These are phyloP conservation scores for Drechslera avenae DNA, from an alignment of 2,329 filamentous ascomycete genomes.

Conservation along the genomic window DNA sequence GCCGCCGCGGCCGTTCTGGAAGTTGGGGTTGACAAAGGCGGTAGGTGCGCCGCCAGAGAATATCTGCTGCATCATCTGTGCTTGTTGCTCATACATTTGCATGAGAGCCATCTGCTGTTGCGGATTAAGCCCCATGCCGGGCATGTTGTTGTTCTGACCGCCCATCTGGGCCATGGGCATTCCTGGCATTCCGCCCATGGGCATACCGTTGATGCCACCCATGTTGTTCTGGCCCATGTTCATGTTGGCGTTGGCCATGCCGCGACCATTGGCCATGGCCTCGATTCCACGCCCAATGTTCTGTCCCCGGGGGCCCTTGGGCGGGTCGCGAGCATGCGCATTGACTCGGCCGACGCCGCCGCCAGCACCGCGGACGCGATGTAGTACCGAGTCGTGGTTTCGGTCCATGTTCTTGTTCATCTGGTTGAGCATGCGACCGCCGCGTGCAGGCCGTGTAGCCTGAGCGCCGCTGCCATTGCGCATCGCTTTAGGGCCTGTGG, in stretches of 20 bases:
- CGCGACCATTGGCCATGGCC: conserved; percentile 49
- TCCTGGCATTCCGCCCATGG: conserved; percentile 37
- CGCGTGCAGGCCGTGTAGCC: conserved; percentile 52
- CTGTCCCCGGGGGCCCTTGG: conserved; percentile 70
- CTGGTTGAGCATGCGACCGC: conserved; percentile 82
- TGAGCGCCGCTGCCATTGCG: conserved; percentile 65
- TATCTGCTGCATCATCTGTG: conserved; percentile 58
- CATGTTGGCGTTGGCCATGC: conserved; percentile 40
- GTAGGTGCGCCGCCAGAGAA: conserved; percentile 51
- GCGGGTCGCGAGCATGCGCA: conserved; percentile 70
- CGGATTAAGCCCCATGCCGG: conserved; percentile 61
- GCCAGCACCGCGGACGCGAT: conserved; percentile 75
- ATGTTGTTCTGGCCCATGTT: conserved; percentile 40
- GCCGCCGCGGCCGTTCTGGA: conserved; percentile 49
- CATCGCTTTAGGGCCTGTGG: conserved; percentile 95
- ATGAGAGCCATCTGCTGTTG: conserved; percentile 76
- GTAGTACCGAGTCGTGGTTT: conserved; percentile 73
- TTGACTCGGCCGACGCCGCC: conserved; percentile 81
- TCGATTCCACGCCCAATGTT: conserved; percentile 42
- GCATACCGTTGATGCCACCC: conserved; percentile 50
- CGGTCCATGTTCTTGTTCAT: conserved; percentile 84
- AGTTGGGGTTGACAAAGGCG: conserved; percentile 60
- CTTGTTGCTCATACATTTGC: conserved; percentile 83
- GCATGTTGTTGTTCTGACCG: conserved; percentile 53
- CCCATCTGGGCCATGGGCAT: conserved; percentile 43